Conservation (phyloP, 345 rosid genomes). For the Physaria fendleri region DNA sequence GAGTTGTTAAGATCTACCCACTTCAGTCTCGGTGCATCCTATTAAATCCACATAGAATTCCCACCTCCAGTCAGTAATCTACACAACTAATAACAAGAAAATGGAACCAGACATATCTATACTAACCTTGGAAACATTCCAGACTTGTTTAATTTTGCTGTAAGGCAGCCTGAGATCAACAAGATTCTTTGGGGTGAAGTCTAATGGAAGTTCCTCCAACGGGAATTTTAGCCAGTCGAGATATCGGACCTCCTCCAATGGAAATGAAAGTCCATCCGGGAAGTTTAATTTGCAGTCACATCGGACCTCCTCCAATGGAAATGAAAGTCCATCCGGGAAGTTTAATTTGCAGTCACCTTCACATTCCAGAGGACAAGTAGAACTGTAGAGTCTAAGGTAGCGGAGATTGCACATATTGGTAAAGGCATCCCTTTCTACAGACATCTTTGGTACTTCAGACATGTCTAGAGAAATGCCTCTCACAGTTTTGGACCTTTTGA, state of each 20-base stretch:
- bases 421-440: background rate
- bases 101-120: background rate
- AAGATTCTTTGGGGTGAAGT: background rate
- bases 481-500: no score
- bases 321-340: background rate
- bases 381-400: slow-evolving; percentile 17
- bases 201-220: slow-evolving; percentile 9
- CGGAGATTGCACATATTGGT: slow-evolving; percentile 22
- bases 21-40: slow-evolving; percentile 24
- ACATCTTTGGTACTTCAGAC: background rate
- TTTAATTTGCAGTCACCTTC: background rate
- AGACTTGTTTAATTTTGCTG: slow-evolving; percentile 20
- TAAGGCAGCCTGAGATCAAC: slow-evolving; percentile 4
- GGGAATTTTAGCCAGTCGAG: slow-evolving; percentile 22
- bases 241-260: slow-evolving; percentile 7
- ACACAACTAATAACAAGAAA: background rate
- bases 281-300: background rate
- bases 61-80: background rate
- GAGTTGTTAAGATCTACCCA: slow-evolving; percentile 16
- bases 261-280: background rate
- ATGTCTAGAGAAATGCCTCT: slow-evolving; percentile 24
- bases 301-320: no score
- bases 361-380: slow-evolving; percentile 1
- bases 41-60: background rate
- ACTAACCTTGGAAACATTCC: slow-evolving; percentile 16